Evolutionary conservation across 495 filamentous ascomycete species (phyloP).

Genomic region (Thermothielavioides terrestris): DNA sequence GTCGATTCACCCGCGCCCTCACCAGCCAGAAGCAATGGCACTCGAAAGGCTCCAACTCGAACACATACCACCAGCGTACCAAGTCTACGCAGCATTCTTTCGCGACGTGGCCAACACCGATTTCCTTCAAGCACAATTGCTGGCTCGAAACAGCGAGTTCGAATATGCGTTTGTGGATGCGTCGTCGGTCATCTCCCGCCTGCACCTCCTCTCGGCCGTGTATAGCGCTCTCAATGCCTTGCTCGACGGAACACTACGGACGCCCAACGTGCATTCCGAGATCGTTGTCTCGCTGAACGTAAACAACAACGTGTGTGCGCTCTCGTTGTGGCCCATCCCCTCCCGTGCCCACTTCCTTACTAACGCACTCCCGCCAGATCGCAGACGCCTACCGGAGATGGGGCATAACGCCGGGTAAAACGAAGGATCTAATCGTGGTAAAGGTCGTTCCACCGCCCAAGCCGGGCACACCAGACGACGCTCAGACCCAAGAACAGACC

Average conservation of each 20-base stretch:
- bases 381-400: slow-evolving; percentile 82
- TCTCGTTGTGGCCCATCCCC: slow-evolving; percentile 9
- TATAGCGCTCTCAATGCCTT: slow-evolving; percentile 69
- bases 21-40: slow-evolving; percentile 2
- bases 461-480: not conserved
- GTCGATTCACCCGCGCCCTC: not conserved
- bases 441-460: slow-evolving; percentile 46
- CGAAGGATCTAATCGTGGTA: slow-evolving; percentile 61
- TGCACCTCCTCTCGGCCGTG: slow-evolving; percentile 65
- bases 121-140: slow-evolving; percentile 69
- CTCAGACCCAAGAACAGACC: slow-evolving; percentile 23
- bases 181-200: slow-evolving; percentile 54
- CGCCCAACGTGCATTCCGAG: slow-evolving; percentile 87
- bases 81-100: slow-evolving; percentile 66
- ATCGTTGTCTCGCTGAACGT: slow-evolving; percentile 75
- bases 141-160: slow-evolving; percentile 70
- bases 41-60: slow-evolving; percentile 55
- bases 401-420: slow-evolving; percentile 59
- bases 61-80: slow-evolving; percentile 56
- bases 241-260: slow-evolving; percentile 51
- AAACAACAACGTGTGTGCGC: slow-evolving; percentile 77
- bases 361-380: slow-evolving; percentile 50
- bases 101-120: slow-evolving; percentile 64
- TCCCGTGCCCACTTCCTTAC: not conserved
- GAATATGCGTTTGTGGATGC: slow-evolving; percentile 95